Conservation (phyloP, 306 rosid species). For the Quercus dentata region DNA sequence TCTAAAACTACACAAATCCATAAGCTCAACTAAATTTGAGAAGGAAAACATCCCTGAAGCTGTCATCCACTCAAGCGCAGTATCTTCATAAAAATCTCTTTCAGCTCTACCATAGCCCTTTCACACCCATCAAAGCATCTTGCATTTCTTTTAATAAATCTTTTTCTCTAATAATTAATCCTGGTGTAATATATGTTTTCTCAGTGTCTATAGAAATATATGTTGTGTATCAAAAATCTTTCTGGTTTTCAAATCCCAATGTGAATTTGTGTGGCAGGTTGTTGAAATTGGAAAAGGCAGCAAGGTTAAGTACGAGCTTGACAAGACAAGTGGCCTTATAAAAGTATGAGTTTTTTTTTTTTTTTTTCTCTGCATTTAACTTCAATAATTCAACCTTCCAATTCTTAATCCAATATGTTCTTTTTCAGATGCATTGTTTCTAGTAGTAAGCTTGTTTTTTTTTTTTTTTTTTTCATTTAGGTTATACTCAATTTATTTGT, state of each 20-base stretch:
- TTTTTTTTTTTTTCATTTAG: background rate
- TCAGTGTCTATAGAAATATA: background rate
- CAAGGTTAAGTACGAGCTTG: constrained; percentile 96
- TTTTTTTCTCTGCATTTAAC: background rate
- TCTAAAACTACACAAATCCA: too few relatives aligned
- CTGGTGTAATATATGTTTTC: background rate
- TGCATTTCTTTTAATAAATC: too few relatives aligned
- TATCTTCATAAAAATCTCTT: too few relatives aligned
- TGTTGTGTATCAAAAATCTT: background rate
- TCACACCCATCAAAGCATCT: too few relatives aligned
- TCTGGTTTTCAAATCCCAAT: background rate
- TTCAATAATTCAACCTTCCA: background rate
- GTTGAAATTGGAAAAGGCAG: constrained; percentile 92
- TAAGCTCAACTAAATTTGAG: too few relatives aligned
- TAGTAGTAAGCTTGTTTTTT: background rate
- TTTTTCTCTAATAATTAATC: background rate
- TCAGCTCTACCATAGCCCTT: too few relatives aligned
- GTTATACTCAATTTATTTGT: background rate
- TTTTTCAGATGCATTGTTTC: background rate
- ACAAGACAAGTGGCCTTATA: constrained; percentile 87
- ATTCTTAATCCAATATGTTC: background rate
- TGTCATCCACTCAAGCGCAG: too few relatives aligned
- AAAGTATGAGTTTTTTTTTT: constrained; percentile 43
- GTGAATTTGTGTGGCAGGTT: constrained; percentile 58
- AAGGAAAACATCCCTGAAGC: too few relatives aligned